These are phyloP conservation scores for Leccinellum luteum DNA, from an alignment of 768 basidiomycete genomes.

Conservation along the genomic window DNA sequence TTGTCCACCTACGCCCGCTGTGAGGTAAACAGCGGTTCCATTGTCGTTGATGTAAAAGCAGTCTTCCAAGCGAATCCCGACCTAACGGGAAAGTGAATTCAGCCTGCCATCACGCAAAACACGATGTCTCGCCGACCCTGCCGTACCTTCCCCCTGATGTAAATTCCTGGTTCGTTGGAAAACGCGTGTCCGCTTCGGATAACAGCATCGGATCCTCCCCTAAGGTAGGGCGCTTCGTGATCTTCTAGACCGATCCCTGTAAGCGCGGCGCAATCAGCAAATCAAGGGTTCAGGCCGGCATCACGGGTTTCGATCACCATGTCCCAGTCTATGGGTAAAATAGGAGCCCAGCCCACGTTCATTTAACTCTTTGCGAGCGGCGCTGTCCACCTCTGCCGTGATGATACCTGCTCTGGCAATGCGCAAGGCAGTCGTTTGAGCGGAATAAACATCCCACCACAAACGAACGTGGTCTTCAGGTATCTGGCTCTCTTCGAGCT, in stretches of 20 bases:
- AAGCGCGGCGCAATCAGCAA: slow-evolving; percentile 4
- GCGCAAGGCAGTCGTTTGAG: slow-evolving; percentile 56
- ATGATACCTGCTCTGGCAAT: slow-evolving; percentile 46
- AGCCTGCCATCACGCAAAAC: neutral
- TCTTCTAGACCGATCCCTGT: slow-evolving; percentile 81
- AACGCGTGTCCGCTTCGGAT: slow-evolving; percentile 70
- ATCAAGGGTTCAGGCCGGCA: slow-evolving; percentile 12
- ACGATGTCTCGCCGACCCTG: neutral
- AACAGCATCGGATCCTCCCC: slow-evolving; percentile 58
- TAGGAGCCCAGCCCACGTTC: slow-evolving; percentile 46
- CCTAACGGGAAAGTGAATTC: slow-evolving; percentile 37
- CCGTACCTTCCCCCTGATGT: slow-evolving; percentile 63
- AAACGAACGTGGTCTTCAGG: slow-evolving; percentile 48
- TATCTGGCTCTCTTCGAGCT: slow-evolving; percentile 55
- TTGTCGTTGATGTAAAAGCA: slow-evolving; percentile 65
- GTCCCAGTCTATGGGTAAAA: slow-evolving; percentile 82
- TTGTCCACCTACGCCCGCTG: slow-evolving; percentile 60
- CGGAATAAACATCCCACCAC: slow-evolving; percentile 64
- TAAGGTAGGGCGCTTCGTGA: slow-evolving; percentile 80
- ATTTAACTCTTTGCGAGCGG: slow-evolving; percentile 53
- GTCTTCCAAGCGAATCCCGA: slow-evolving; percentile 82
- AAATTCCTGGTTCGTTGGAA: slow-evolving; percentile 78
- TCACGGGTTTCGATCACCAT: slow-evolving; percentile 46
- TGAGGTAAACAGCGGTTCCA: slow-evolving; percentile 60
- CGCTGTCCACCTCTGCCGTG: slow-evolving; percentile 57